Percentiles rank a stretch among this genome's conserved stretches.
Evolutionary conservation across 495 filamentous ascomycete genomes (phyloP).

Genomic region (Clohesyomyces aquaticus): DNA sequence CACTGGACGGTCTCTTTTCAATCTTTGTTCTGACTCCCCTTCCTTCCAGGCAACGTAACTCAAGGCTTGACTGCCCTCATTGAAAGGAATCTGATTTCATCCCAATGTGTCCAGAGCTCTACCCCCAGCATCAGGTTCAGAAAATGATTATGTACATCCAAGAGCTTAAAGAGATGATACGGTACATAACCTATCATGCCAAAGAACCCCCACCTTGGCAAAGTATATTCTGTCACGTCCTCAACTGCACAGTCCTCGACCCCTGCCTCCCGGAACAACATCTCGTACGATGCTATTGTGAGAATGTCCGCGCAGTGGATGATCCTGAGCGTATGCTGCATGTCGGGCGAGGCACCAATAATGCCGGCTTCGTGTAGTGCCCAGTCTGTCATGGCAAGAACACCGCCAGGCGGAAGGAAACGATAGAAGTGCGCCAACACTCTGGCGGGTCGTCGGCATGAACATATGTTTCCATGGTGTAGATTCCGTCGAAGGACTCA

Average conservation of each 20-base stretch:
- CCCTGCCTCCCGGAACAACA: conserved; percentile 55
- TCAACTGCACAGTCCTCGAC: conserved; percentile 55
- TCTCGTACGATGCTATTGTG: conserved; percentile 38
- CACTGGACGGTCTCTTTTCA: too few species aligned
- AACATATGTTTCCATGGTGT: conserved; percentile 64
- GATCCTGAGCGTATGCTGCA: conserved; percentile 30
- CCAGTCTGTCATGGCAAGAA: too few species aligned
- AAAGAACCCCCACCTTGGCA: conserved; percentile 58
- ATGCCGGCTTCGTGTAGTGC: conserved; percentile 59
- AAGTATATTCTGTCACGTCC: conserved; percentile 56
- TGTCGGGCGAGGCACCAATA: conserved; percentile 42
- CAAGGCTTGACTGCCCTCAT: conserved; percentile 29
- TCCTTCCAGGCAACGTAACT: not conserved
- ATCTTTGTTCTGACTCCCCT: not conserved
- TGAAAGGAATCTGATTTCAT: conserved; percentile 30
- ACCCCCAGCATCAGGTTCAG: conserved; percentile 56
- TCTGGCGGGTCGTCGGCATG: conserved; percentile 57
- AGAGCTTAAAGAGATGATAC: conserved; percentile 53
- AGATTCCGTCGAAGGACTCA: conserved; percentile 56
- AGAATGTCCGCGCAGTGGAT: conserved; percentile 42
- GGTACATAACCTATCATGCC: conserved; percentile 57
- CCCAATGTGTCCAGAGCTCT: conserved; percentile 44
- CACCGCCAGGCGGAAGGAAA: conserved; percentile 55
- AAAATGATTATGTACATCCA: conserved; percentile 53
- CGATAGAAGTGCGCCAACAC: conserved; percentile 56